phyloP scores from a whole-genome alignment of 768 basidiomycete genomes.

The Leccinum uliginosum region DNA sequence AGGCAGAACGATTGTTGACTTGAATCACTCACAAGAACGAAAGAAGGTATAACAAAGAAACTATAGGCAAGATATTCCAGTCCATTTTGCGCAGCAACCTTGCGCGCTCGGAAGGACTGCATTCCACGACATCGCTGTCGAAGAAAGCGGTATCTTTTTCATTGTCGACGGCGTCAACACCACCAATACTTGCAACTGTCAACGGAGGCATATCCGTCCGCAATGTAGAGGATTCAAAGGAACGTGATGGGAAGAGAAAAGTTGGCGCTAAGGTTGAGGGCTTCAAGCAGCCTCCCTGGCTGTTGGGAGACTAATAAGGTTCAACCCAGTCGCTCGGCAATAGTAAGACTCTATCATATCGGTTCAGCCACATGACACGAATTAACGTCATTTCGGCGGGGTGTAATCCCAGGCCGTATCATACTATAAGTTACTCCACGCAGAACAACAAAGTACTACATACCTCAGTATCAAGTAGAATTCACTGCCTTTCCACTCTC shows the following conservation, averaged over 20 bases:
- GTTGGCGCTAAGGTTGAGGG: background rate
- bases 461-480: background rate
- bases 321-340: background rate
- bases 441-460: background rate
- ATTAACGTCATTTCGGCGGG: background rate
- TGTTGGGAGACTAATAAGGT: background rate
- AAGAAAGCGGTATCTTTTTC: constrained; percentile 8
- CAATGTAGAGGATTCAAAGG: background rate
- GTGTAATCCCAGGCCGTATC: background rate
- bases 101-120: constrained; percentile 19
- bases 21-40: constrained; percentile 40
- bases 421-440: background rate
- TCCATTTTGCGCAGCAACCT: constrained; percentile 40
- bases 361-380: background rate
- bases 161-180: constrained; percentile 4
- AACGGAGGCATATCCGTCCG: constrained; percentile 15
- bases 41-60: constrained; percentile 42
- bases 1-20: background rate
- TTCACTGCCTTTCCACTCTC: background rate
- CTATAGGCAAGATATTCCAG: constrained; percentile 40
- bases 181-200: constrained; percentile 4
- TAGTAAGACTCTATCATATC: background rate
- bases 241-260: background rate
- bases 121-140: background rate
- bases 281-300: background rate